A percentile compares a stretch with the other conserved stretches of the same genome.
phyloP scores from a whole-genome alignment of 352 stramenopile genomes.

The Globisporangium heterothallicum region DNA sequence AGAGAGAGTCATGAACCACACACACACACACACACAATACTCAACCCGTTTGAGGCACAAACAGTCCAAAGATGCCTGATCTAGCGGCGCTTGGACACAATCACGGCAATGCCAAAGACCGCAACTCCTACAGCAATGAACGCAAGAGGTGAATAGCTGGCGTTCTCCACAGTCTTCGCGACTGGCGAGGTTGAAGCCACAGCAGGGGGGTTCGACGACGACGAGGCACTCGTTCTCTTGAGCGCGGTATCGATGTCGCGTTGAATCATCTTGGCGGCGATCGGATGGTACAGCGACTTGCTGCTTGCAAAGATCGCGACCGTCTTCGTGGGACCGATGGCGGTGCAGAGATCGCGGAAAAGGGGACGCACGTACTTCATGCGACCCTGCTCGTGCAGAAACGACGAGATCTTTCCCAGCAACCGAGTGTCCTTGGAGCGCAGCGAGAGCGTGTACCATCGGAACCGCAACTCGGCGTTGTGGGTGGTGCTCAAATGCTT shows the following conservation, averaged over 20 bases:
- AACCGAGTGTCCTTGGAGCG: conserved; percentile 39
- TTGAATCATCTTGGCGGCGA: conserved; percentile 70
- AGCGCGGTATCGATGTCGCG: conserved; percentile 29
- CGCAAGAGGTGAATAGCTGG: not conserved
- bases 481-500: conserved; percentile 39
- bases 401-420: conserved; percentile 31
- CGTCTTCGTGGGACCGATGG: conserved; percentile 25
- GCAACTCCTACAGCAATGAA: not conserved
- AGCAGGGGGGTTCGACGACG: too few species aligned
- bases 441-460: conserved; percentile 59
- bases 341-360: conserved; percentile 48
- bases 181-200: too few species aligned
- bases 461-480: conserved; percentile 70
- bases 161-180: not conserved
- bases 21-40: too few species aligned
- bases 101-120: not conserved
- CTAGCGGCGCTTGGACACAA: conserved; percentile 8
- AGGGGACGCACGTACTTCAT: conserved; percentile 77
- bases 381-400: conserved; percentile 62
- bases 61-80: too few species aligned
- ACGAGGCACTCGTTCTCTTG: not conserved
- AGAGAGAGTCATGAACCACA: too few species aligned
- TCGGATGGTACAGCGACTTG: conserved; percentile 65
- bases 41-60: too few species aligned
- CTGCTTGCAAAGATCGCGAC: conserved; percentile 34